These are phyloP conservation scores for Cardamine resedifolia DNA, from an alignment of 345 rosid species.

Conservation along the genomic window DNA sequence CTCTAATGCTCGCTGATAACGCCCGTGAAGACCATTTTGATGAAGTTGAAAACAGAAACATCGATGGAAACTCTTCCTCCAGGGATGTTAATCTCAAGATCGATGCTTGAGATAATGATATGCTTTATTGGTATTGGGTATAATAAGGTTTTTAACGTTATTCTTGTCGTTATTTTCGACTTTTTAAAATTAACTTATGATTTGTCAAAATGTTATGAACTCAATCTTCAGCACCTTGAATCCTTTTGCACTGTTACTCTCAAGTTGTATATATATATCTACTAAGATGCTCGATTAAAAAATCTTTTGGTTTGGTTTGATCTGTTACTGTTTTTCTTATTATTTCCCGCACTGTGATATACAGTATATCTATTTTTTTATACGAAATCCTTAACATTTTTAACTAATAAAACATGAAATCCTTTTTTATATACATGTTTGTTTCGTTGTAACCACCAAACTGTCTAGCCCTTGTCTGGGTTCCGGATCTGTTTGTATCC, in stretches of 20 bases:
- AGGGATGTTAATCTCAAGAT: constrained; percentile 37
- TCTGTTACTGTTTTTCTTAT: neutral
- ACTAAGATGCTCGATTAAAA: neutral
- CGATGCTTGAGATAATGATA: constrained; percentile 24
- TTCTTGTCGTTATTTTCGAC: constrained; percentile 6
- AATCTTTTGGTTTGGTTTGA: neutral
- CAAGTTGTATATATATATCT: constrained; percentile 22
- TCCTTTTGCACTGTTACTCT: constrained; percentile 1
- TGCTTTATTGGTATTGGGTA: constrained; percentile 9
- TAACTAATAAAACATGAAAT: neutral
- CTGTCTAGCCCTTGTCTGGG: no score
- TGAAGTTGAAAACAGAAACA: constrained; percentile 39
- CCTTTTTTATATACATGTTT: no score
- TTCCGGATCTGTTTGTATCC: no score
- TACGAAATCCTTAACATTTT: no score
- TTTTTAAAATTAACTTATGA: neutral
- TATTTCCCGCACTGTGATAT: no score
- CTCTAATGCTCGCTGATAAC: constrained; percentile 76
- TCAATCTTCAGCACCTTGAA: neutral
- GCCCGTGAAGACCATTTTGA: constrained; percentile 84
- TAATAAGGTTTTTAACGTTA: neutral
- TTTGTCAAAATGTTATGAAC: constrained; percentile 10
- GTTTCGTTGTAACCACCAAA: no score
- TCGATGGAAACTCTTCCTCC: constrained; percentile 31
- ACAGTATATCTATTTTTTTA: no score